phyloP scores from a whole-genome alignment of 2,329 filamentous ascomycete species.

The Hymenoscyphus occultus region DNA sequence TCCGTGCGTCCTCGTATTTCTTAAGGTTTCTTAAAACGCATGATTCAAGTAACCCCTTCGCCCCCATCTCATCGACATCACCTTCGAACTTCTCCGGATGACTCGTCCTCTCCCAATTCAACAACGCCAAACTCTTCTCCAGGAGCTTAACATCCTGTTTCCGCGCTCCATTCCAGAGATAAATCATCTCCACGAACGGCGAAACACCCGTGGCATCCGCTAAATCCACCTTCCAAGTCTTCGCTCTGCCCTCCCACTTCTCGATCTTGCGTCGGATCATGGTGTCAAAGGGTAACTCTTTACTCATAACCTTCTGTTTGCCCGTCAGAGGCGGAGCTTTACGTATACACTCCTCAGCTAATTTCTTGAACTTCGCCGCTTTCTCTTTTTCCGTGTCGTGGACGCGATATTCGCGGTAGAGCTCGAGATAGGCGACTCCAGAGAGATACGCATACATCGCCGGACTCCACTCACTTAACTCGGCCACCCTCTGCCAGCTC shows the following conservation, averaged over 20 bases:
- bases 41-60: conserved; percentile 64
- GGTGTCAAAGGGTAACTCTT: conserved; percentile 83
- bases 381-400: conserved; percentile 40
- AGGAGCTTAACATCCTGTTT: conserved; percentile 70
- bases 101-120: conserved; percentile 62
- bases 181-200: conserved; percentile 86
- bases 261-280: conserved; percentile 80
- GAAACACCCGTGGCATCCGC: conserved; percentile 78
- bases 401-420: conserved; percentile 64
- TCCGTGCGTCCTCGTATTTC: conserved; percentile 61
- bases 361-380: conserved; percentile 55
- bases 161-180: conserved; percentile 87
- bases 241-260: conserved; percentile 82
- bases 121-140: conserved; percentile 56
- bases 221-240: conserved; percentile 62
- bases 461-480: conserved; percentile 88
- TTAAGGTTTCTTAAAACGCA: conserved; percentile 64
- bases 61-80: conserved; percentile 58
- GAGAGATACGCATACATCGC: conserved; percentile 87
- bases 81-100: conserved; percentile 47
- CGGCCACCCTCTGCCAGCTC: conserved; percentile 70
- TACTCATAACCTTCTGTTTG: conserved; percentile 85
- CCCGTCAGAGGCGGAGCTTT: conserved; percentile 72
- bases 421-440: conserved; percentile 72
- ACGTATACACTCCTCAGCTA: conserved; percentile 67